phyloP scores from a whole-genome alignment of 2,329 filamentous ascomycete species.

The Fusarium sacchari region DNA sequence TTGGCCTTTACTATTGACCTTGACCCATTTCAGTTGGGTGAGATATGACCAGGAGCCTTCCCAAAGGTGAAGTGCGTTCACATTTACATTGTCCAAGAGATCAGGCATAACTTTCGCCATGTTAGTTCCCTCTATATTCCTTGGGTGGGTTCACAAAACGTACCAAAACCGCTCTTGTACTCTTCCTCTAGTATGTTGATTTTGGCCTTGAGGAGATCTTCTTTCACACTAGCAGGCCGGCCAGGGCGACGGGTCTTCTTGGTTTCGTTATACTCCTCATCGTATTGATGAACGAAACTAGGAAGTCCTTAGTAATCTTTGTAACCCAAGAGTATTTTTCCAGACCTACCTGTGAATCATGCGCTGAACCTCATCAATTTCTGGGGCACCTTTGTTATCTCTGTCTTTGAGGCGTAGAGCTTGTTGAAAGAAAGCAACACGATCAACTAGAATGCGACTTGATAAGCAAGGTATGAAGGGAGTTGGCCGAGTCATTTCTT shows the following conservation, averaged over 20 bases:
- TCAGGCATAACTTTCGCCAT: slow-evolving; percentile 74
- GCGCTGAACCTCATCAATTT: slow-evolving; percentile 66
- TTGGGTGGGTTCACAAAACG: slow-evolving; percentile 44
- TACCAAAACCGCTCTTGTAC: slow-evolving; percentile 84
- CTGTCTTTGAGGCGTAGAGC: slow-evolving; percentile 59
- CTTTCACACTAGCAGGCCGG: slow-evolving; percentile 78
- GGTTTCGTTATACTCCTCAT: slow-evolving; percentile 73
- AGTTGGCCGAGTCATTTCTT: neutral
- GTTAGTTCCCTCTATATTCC: slow-evolving; percentile 26
- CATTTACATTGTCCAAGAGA: slow-evolving; percentile 72
- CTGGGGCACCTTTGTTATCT: slow-evolving; percentile 63
- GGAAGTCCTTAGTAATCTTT: neutral
- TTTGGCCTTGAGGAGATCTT: slow-evolving; percentile 80
- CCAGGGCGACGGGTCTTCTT: slow-evolving; percentile 80
- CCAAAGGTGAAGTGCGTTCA: slow-evolving; percentile 76
- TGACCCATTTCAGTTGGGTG: slow-evolving; percentile 78
- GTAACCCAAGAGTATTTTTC: neutral
- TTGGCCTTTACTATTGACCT: slow-evolving; percentile 72
- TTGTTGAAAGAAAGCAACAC: slow-evolving; percentile 73
- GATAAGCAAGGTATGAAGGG: neutral
- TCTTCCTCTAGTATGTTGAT: slow-evolving; percentile 79
- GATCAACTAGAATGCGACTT: slow-evolving; percentile 47
- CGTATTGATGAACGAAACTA: slow-evolving; percentile 73
- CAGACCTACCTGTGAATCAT: slow-evolving; percentile 68
- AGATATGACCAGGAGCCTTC: slow-evolving; percentile 86